Evolutionary conservation across 768 basidiomycete genomes (phyloP).

Genomic region (Arthromyces matolae): DNA sequence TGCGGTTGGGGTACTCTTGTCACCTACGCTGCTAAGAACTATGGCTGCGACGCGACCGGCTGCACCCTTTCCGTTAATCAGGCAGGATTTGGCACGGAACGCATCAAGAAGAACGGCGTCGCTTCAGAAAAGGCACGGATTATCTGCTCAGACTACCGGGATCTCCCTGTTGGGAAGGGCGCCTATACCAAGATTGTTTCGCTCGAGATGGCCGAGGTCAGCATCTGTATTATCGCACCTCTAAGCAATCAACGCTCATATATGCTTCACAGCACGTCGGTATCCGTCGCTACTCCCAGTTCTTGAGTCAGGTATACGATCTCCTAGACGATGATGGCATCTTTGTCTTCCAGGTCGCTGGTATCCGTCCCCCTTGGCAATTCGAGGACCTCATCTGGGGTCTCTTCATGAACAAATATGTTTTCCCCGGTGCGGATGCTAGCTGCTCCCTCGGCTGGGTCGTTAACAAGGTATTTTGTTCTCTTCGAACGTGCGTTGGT

Average conservation of each 20-base stretch:
- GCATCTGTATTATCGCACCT: slow-evolving; percentile 12
- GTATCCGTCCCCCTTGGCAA: slow-evolving; percentile 94
- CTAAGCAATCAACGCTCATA: neutral
- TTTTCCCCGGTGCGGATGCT: slow-evolving; percentile 99
- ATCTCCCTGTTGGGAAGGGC: slow-evolving; percentile 72
- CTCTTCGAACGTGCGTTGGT: too few relatives aligned
- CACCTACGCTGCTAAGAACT: slow-evolving; percentile 96
- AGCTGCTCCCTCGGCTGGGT: slow-evolving; percentile 96
- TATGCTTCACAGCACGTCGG: slow-evolving; percentile 75
- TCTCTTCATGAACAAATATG: slow-evolving; percentile 96
- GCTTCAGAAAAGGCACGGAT: slow-evolving; percentile 76
- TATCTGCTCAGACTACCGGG: slow-evolving; percentile 89
- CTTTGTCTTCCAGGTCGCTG: slow-evolving; percentile 97
- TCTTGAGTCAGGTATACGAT: slow-evolving; percentile 89
- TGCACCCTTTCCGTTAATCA: slow-evolving; percentile 92
- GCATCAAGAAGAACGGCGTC: slow-evolving; percentile 78
- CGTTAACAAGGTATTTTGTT: slow-evolving; percentile 50
- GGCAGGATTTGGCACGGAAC: slow-evolving; percentile 85
- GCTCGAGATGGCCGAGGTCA: slow-evolving; percentile 96
- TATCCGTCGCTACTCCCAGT: slow-evolving; percentile 84
- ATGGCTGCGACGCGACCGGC: slow-evolving; percentile 92
- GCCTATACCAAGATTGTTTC: slow-evolving; percentile 92
- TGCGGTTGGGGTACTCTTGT: slow-evolving; percentile 97
- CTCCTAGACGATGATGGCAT: slow-evolving; percentile 92
- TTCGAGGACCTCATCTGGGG: slow-evolving; percentile 98